Base-by-base conservation (phyloP, 2,329 filamentous ascomycete species). In the Fusarium agapanthi region DNA sequence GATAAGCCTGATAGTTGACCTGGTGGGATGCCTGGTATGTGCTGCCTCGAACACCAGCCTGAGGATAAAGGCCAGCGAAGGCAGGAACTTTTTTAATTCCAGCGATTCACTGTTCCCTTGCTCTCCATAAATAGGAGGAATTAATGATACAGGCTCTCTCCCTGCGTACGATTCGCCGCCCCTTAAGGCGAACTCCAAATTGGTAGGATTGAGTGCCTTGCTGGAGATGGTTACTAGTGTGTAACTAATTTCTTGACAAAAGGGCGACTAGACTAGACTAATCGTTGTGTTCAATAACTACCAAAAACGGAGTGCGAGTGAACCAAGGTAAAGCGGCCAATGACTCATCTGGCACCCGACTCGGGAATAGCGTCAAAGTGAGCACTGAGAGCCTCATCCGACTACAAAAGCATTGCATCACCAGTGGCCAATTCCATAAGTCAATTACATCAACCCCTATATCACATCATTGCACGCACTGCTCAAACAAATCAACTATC, bases 401-500 rank as follows among this genome's bases (percentile, higher is more conserved):
- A 18, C 32, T 54, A 54, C 24, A 40, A 28, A 40, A 54, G 20
- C 50, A 35, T 35, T 22, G 7, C 24, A 28, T 18, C 20, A 54
- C 26, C 55, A 37, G 5, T 7, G 10, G 3, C 12, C 8, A 3
- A 6, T 5, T 5, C 11, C 5, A 8, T 16, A 13, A 32, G 7
- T n/a, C 15, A 26, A 9, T 18, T 12, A 5, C 10, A 32, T 1
- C 16, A 5, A 14, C 12, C n/a, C 20, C 32, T 6, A 1, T 13
- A 41, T 10, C 43, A n/a, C n/a, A n/a, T n/a, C n/a, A n/a, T n/a
- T n/a, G n/a, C n/a, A n/a, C n/a, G n/a, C n/a, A n/a, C n/a, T n/a
- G n/a, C n/a, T 4, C 13, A n/a, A 9, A 3, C 5, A 24, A 84
- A 97, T 4, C 10, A 7, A 1, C 4, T 24, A 62, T 6, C 3